Evolutionary conservation across 768 basidiomycete genomes (phyloP).

Genomic region (Pleurotus ostreatus): DNA sequence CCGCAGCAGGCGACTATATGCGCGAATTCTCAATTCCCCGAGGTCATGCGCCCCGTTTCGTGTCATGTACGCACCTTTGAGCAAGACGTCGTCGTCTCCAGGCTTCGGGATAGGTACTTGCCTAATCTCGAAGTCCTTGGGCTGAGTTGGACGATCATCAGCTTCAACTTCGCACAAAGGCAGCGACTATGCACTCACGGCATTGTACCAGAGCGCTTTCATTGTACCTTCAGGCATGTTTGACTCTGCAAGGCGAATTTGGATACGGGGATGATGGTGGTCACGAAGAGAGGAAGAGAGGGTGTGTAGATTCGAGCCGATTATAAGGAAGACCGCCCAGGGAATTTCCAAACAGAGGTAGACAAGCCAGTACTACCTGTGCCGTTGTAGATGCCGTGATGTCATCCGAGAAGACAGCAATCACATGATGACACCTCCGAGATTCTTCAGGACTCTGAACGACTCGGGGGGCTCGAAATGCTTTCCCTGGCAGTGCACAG

Average conservation of each 20-base stretch:
- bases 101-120: conserved; percentile 64
- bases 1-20: conserved; percentile 24
- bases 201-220: conserved; percentile 64
- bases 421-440: background rate
- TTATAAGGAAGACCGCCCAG: conserved; percentile 7
- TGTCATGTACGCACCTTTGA: conserved; percentile 50
- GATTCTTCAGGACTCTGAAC: too few relatives aligned
- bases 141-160: conserved; percentile 31
- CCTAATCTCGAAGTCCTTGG: conserved; percentile 62
- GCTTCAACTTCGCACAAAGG: conserved; percentile 8
- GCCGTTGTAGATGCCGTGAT: conserved; percentile 8
- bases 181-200: conserved; percentile 30
- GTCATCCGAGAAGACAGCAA: background rate
- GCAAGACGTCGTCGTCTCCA: conserved; percentile 66
- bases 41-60: too few relatives aligned
- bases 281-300: background rate
- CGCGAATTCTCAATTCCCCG: background rate
- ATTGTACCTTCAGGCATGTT: conserved; percentile 54
- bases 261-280: background rate
- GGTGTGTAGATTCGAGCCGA: background rate
- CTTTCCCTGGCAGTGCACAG: too few relatives aligned
- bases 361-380: background rate
- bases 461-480: too few relatives aligned
- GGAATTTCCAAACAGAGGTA: conserved; percentile 6
- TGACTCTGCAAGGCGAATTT: background rate